Conservation (phyloP, 1,139 yeast genomes). For the Keqinozyma sinolaborantium region DNA sequence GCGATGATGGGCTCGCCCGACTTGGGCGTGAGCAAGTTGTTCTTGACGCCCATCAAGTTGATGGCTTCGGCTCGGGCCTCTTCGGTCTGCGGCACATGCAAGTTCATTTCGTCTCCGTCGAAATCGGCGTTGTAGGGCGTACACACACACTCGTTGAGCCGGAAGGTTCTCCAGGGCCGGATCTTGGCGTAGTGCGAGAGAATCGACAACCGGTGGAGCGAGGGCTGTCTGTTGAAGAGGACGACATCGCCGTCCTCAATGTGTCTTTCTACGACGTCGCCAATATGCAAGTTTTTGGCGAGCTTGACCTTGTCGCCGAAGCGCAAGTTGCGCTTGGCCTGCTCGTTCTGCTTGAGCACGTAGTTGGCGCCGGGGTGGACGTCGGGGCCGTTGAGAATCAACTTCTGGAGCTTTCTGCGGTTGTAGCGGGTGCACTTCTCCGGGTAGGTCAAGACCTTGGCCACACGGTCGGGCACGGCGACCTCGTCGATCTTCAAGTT, state of each 20-base stretch:
- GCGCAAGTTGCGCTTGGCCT: constrained; percentile 80
- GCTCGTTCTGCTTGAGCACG: constrained; percentile 76
- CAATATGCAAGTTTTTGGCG: constrained; percentile 74
- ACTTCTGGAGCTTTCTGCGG: constrained; percentile 65
- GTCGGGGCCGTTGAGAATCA: constrained; percentile 82
- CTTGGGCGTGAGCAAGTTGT: constrained; percentile 90
- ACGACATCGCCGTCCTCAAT: constrained; percentile 96
- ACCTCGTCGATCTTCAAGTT: constrained; percentile 93
- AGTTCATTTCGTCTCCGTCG: constrained; percentile 99
- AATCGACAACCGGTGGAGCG: constrained; percentile 91
- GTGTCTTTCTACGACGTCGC: constrained; percentile 97
- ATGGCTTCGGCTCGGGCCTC: constrained; percentile 99
- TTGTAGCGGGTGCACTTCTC: constrained; percentile 92
- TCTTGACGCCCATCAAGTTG: constrained; percentile 96
- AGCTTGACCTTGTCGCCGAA: constrained; percentile 82
- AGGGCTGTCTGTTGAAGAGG: constrained; percentile 95
- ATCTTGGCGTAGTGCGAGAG: constrained; percentile 93
- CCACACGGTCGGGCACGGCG: constrained; percentile 96
- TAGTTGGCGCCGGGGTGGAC: constrained; percentile 97
- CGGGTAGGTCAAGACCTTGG: constrained; percentile 92
- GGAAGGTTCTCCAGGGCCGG: constrained; percentile 97
- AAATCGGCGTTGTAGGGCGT: constrained; percentile 99
- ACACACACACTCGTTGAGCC: constrained; percentile 98
- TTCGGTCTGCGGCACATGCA: constrained; percentile 98
- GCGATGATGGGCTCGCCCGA: constrained; percentile 99